Percentiles rank a stretch among this genome's conserved stretches.
phyloP scores from a whole-genome alignment of 169 alveolate species.

The Haemoproteus tartakovskyi region DNA sequence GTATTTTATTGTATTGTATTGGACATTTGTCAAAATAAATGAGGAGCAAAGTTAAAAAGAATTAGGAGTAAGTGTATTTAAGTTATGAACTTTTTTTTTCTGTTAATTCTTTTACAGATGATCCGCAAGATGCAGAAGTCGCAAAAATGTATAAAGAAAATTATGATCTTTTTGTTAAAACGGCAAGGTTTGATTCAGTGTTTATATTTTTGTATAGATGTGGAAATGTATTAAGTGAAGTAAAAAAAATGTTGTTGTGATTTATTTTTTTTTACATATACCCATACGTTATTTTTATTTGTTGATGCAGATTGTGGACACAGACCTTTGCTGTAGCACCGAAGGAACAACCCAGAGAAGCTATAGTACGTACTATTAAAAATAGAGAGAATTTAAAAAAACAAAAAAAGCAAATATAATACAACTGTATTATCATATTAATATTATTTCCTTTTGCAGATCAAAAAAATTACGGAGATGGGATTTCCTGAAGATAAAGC shows the following conservation, averaged over 20 bases:
- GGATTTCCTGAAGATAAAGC: conserved; percentile 78
- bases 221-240: too few species aligned
- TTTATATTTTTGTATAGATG: too few species aligned
- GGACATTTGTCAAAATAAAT: too few species aligned
- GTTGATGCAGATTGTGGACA: conserved; percentile 75
- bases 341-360: conserved; percentile 47
- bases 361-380: too few species aligned
- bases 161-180: conserved; percentile 71
- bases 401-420: conserved; percentile 56
- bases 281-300: background rate
- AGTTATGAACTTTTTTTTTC: too few species aligned
- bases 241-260: too few species aligned
- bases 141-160: conserved; percentile 84
- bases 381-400: conserved; percentile 18
- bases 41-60: too few species aligned
- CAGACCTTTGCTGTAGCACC: conserved; percentile 72
- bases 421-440: conserved; percentile 14
- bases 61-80: too few species aligned
- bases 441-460: conserved; percentile 44
- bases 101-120: conserved; percentile 67
- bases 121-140: conserved; percentile 89
- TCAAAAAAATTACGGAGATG: conserved; percentile 73
- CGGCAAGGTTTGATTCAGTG: conserved; percentile 80
- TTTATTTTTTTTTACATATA: too few species aligned
- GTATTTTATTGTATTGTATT: too few species aligned